Evolutionary conservation across 208 protist genomes (phyloP).

Genomic region (Leishmania guyanensis): DNA sequence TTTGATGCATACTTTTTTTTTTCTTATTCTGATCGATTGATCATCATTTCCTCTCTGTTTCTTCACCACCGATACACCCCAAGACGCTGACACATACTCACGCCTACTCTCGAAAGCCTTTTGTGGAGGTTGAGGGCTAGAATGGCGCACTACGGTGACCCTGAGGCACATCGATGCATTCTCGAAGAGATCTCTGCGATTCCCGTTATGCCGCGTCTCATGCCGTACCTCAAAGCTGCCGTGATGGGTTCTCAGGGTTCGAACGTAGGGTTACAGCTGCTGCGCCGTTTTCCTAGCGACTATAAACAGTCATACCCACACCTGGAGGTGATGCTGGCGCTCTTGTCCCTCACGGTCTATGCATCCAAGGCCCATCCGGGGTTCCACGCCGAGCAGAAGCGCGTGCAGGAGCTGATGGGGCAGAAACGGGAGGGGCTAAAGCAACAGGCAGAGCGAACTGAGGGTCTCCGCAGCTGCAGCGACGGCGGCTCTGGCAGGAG

Average conservation of each 20-base stretch:
- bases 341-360: conserved; percentile 27
- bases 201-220: conserved; percentile 16
- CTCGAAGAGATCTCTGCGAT: conserved; percentile 32
- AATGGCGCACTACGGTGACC: conserved; percentile 46
- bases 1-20: neutral
- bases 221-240: conserved; percentile 30
- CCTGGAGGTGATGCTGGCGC: conserved; percentile 20
- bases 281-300: conserved; percentile 12
- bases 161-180: conserved; percentile 38
- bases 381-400: conserved; percentile 26
- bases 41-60: neutral
- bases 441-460: conserved; percentile 21
- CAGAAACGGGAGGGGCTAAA: conserved; percentile 8
- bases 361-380: conserved; percentile 17
- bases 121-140: neutral
- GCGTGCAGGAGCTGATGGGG: conserved; percentile 14
- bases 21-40: neutral
- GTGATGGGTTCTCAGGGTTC: conserved; percentile 34
- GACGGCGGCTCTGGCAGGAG: neutral
- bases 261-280: conserved; percentile 17
- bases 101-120: neutral
- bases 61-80: neutral
- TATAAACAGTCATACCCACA: conserved; percentile 6
- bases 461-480: neutral
- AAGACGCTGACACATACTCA: neutral